Evolutionary conservation across 257 asterid species (phyloP), one percentile per base, ranked within the genome.

Genomic region (Primulina huaijiensis): DNA sequence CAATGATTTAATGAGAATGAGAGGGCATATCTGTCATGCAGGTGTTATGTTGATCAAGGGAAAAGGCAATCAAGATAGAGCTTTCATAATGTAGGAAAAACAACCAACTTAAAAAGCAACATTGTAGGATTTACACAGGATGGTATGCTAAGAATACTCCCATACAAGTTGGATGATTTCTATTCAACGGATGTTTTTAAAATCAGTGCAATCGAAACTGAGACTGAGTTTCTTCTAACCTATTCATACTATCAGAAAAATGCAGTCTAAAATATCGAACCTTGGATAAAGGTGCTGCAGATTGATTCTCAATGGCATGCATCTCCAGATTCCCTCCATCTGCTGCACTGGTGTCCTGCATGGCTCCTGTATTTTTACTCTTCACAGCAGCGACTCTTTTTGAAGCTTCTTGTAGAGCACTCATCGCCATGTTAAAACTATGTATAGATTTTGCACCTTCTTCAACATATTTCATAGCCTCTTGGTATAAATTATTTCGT

Each of bases 361-460:
- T 43, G 57, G 77, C 71, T 62, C 73, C 82, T 31, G 75, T 30
- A 25, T 12, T 75, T 81, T 77, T 89, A 81, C 70, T 85, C 85
- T 88, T 89, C 38, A 76, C 81, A 75, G 84, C 77, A 72, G 89
- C 78, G 66, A 92, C 96, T 64, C 75, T 80, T 68, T 72, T 85
- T 9, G 82, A 78, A 69, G 98, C 98, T 80, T 86, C 95, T 62
- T 79, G 87, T 34, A 92, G 85, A 74, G 95, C 95, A 75, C 63
- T 76, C 87, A 80, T 75, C 0, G 98, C 97, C 72, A 88, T 88
- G 79, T 85, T 84, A 75, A 89, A 92, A 73, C 76, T 75, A 62
- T 82, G 88, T 71, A 92, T 84, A 62, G 97, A 92, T 70, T 88
- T 88, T 0, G 97, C 94, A 67, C 98, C 98, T 87, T 88, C 96